Base-by-base conservation (phyloP, 805 yeast species). In the Grigorovia jiainica region DNA sequence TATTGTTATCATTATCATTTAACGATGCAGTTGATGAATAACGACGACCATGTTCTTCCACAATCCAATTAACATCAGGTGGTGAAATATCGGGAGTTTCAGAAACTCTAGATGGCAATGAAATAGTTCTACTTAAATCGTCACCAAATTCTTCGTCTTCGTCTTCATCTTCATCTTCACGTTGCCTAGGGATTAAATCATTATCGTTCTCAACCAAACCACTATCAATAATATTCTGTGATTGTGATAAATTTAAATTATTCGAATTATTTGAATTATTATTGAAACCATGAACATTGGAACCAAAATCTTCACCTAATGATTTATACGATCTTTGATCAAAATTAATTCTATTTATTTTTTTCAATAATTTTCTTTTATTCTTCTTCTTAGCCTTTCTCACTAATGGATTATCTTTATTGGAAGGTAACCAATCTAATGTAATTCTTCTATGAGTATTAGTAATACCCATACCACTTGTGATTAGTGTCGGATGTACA, bases 401-500 rank as follows among this genome's bases (percentile, higher is more conserved):
- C 16, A 67, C 66, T 39, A 68, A 47, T 4, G 71, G 70, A n/a
- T 66, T 64, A 48, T 61, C 60, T 24, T 66, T 67, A 37, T 68
- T 60, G 2, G 70, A 70, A 5, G 67, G 66, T 5, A 66, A 54
- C 45, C 68, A 66, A 5, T 61, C 63, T 15, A 66, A 46, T 3
- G 67, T 56, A 29, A 66, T 56, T 42, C 66, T 61, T 44, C 70
- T 50, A 38, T 65, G 70, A 4, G 67, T 60, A 46, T 60, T 67
- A 5, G 65, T 68, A 38, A 67, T 63, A 43, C 71, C 71, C 51
- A 66, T 60, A 38, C 71, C 71, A 43, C 61, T 60, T 7, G 70
- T 64, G 43, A 64, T 54, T 29, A 66, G 55, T 13, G 57, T 57
- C n/a, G 68, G 65, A 33, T 65, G 66, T 13, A 64, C 55, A 35